Conservation (phyloP, 2,329 filamentous ascomycete genomes). For the Aspergillus aculeatinus region DNA sequence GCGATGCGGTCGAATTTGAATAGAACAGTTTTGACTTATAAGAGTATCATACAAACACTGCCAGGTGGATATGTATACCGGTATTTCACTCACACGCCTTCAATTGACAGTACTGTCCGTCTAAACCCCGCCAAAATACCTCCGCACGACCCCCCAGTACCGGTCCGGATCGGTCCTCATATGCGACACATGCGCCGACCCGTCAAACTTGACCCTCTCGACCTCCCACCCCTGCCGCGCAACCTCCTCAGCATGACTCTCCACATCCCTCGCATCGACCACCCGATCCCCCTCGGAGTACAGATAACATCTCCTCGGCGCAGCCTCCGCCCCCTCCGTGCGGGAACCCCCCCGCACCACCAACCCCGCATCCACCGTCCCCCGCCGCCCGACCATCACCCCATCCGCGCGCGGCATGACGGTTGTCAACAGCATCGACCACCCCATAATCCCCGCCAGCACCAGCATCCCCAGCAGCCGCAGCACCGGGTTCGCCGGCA, state of each 20-base stretch:
- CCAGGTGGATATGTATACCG: too few species aligned
- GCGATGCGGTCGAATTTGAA: conserved; percentile 14
- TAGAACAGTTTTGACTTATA: neutral
- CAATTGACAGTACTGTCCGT: too few species aligned
- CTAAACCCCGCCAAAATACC: conserved; percentile 18
- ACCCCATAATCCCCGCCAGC: conserved; percentile 1
- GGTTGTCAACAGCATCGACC: neutral
- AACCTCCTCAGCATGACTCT: conserved; percentile 7
- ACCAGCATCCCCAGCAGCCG: neutral
- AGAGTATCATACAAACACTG: too few species aligned
- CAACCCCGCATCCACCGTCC: neutral
- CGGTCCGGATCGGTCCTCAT: conserved; percentile 39
- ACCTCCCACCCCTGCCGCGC: conserved; percentile 30
- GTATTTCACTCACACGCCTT: too few species aligned
- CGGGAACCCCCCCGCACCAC: neutral
- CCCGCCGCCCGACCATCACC: neutral
- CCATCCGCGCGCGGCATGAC: neutral
- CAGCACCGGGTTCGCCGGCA: conserved; percentile 34
- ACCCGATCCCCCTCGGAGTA: conserved; percentile 8
- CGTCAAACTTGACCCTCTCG: conserved; percentile 36
- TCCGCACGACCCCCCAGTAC: conserved; percentile 40
- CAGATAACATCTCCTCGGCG: conserved; percentile 1
- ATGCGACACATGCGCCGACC: conserved; percentile 41
- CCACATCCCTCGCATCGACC: conserved; percentile 8
- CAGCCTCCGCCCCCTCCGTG: neutral